phyloP scores from a whole-genome alignment of 257 asterid genomes.

The Apocynum venetum region DNA sequence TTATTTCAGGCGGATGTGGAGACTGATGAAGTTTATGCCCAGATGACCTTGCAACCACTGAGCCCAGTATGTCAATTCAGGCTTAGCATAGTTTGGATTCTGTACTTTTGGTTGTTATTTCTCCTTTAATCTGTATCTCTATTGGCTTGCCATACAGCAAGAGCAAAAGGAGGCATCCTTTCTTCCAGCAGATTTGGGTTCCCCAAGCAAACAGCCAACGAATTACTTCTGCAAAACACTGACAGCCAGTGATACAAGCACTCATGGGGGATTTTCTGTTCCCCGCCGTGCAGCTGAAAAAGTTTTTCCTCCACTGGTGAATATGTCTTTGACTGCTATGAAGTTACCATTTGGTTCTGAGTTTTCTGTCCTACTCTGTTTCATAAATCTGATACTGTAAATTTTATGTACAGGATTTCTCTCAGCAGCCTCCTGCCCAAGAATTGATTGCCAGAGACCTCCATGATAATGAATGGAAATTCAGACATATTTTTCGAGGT shows the following conservation, averaged over 20 bases:
- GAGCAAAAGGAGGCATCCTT: constrained; percentile 76
- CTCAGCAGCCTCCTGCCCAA: constrained; percentile 81
- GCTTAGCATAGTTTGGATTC: background rate
- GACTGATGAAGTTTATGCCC: constrained; percentile 79
- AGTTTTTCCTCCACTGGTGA: constrained; percentile 80
- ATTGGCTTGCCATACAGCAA: constrained; percentile 41
- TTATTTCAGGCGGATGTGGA: constrained; percentile 63
- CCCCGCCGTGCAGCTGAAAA: constrained; percentile 90
- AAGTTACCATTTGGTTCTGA: background rate
- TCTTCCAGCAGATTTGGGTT: constrained; percentile 69
- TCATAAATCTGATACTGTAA: background rate
- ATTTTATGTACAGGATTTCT: constrained; percentile 46
- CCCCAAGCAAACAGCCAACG: constrained; percentile 66
- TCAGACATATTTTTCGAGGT: constrained; percentile 82
- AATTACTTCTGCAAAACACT: constrained; percentile 79
- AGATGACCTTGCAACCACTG: constrained; percentile 80
- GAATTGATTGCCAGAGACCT: constrained; percentile 79
- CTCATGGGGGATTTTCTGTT: constrained; percentile 87
- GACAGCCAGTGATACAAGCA: constrained; percentile 81
- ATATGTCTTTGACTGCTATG: background rate
- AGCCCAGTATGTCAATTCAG: constrained; percentile 45
- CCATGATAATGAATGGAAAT: constrained; percentile 82
- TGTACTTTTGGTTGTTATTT: background rate
- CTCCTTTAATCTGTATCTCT: background rate
- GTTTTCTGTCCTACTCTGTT: constrained; percentile 2